phyloP scores from a whole-genome alignment of 208 protist genomes.

The Trypanosoma melophagium region DNA sequence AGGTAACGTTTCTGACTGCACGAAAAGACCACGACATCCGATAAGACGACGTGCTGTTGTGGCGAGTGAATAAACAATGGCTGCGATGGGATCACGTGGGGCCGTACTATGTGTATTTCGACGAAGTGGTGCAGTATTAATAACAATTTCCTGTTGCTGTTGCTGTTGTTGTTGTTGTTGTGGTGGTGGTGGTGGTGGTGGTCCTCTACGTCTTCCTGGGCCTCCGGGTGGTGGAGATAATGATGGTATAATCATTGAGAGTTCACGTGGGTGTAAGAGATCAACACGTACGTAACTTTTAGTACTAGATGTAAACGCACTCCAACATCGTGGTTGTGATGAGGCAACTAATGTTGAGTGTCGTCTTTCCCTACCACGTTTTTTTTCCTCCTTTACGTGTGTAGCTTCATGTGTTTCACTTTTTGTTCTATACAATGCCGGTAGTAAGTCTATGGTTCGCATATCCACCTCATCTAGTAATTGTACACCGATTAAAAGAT shows the following conservation, averaged over 20 bases:
- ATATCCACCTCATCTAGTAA: constrained; percentile 25
- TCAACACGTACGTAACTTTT: constrained; percentile 33
- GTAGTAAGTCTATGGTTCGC: constrained; percentile 4
- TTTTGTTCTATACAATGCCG: not conserved
- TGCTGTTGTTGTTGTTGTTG: not conserved
- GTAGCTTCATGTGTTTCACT: not conserved
- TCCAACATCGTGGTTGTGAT: constrained; percentile 15
- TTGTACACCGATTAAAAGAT: constrained; percentile 19
- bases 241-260: constrained; percentile 15
- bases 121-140: constrained; percentile 12
- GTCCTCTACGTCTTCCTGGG: not conserved
- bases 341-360: not conserved
- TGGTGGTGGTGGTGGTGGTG: constrained; percentile 6
- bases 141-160: constrained; percentile 13
- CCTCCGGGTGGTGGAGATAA: not conserved
- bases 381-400: not conserved
- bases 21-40: constrained; percentile 24
- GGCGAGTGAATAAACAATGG: constrained; percentile 39
- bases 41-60: constrained; percentile 51
- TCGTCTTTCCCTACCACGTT: not conserved
- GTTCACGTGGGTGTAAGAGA: constrained; percentile 19
- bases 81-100: constrained; percentile 44
- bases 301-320: constrained; percentile 3
- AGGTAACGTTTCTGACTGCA: not conserved
- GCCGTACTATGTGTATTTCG: constrained; percentile 26